Percentiles rank a stretch among this genome's conserved stretches.
Conservation (phyloP, 371 early-diverging fungal genomes). For the Mortierella sp. region DNA sequence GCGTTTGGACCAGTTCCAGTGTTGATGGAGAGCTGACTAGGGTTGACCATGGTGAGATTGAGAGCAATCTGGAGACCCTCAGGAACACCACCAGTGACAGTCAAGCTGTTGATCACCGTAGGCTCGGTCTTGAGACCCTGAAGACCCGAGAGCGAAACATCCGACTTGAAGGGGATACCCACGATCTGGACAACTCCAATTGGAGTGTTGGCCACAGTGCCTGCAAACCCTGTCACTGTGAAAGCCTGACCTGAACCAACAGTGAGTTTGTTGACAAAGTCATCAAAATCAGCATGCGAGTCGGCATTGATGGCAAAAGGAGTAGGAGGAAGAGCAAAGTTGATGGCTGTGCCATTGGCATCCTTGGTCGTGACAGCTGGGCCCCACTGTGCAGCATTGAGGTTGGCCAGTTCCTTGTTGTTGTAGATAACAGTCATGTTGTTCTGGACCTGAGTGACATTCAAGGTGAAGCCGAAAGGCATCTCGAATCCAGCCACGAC, state of each 20-base stretch:
- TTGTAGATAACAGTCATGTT: slow-evolving; percentile 63
- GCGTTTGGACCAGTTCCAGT: slow-evolving; percentile 55
- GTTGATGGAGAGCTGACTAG: slow-evolving; percentile 62
- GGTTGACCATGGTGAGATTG: slow-evolving; percentile 64
- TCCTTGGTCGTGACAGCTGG: slow-evolving; percentile 59
- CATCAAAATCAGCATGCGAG: slow-evolving; percentile 58
- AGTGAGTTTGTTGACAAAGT: slow-evolving; percentile 60
- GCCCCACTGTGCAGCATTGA: slow-evolving; percentile 56
- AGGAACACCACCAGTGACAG: slow-evolving; percentile 65
- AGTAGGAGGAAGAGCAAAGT: slow-evolving; percentile 53
- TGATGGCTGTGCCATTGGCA: slow-evolving; percentile 59
- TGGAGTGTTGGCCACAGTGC: slow-evolving; percentile 62
- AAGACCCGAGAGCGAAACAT: slow-evolving; percentile 63
- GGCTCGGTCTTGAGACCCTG: slow-evolving; percentile 67
- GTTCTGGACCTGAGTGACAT: slow-evolving; percentile 67
- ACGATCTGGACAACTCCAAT: slow-evolving; percentile 63
- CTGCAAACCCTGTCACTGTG: slow-evolving; percentile 60
- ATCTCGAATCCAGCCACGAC: slow-evolving; percentile 65
- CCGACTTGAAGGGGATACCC: slow-evolving; percentile 65
- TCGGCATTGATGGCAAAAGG: slow-evolving; percentile 56
- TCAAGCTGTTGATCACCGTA: slow-evolving; percentile 60
- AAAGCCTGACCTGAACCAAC: slow-evolving; percentile 56
- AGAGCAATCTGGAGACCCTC: slow-evolving; percentile 60
- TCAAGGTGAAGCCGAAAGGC: slow-evolving; percentile 70
- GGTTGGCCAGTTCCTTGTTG: slow-evolving; percentile 57